Evolutionary conservation across 2,329 filamentous ascomycete species (phyloP).

Genomic region (Drechslerella dactyloides): DNA sequence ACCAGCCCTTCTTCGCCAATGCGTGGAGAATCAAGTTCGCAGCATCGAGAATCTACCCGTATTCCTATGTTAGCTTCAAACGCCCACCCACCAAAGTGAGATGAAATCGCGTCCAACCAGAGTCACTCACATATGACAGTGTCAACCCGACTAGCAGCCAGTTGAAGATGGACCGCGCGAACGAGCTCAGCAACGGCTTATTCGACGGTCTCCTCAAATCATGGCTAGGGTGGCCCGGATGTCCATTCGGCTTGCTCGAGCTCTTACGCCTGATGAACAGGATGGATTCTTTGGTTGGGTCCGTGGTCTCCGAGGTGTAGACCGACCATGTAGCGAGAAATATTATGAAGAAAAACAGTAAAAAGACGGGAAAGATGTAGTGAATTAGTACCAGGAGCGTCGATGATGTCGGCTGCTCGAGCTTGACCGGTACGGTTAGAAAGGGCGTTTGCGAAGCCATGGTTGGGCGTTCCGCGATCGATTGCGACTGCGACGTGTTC

Average conservation of each 20-base stretch:
- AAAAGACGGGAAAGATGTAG: slow-evolving; percentile 68
- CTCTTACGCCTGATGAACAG: slow-evolving; percentile 60
- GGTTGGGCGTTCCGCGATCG: slow-evolving; percentile 21
- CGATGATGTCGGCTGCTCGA: slow-evolving; percentile 58
- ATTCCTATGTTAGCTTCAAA: not conserved
- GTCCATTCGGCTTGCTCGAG: slow-evolving; percentile 56
- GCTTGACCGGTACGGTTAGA: slow-evolving; percentile 56
- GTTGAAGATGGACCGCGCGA: slow-evolving; percentile 74
- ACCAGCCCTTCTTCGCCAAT: slow-evolving; percentile 73
- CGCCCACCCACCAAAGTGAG: not conserved
- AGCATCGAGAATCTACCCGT: slow-evolving; percentile 64
- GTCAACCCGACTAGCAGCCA: slow-evolving; percentile 75
- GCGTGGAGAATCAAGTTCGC: slow-evolving; percentile 76
- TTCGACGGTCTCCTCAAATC: slow-evolving; percentile 61
- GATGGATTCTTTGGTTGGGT: slow-evolving; percentile 65
- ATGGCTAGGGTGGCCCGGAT: slow-evolving; percentile 60
- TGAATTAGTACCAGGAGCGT: slow-evolving; percentile 62
- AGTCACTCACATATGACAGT: slow-evolving; percentile 70
- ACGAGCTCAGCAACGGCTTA: slow-evolving; percentile 65
- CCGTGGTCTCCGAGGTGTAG: slow-evolving; percentile 58
- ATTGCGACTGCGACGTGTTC: not conserved
- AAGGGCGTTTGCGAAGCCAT: slow-evolving; percentile 29
- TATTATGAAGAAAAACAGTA: slow-evolving; percentile 69
- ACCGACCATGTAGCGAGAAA: slow-evolving; percentile 70
- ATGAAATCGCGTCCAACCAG: not conserved